A percentile compares a stretch with the other conserved stretches of the same genome.
phyloP scores from a whole-genome alignment of 225 moss, liverwort and hornwort species.

The Pleurozium schreberi region DNA sequence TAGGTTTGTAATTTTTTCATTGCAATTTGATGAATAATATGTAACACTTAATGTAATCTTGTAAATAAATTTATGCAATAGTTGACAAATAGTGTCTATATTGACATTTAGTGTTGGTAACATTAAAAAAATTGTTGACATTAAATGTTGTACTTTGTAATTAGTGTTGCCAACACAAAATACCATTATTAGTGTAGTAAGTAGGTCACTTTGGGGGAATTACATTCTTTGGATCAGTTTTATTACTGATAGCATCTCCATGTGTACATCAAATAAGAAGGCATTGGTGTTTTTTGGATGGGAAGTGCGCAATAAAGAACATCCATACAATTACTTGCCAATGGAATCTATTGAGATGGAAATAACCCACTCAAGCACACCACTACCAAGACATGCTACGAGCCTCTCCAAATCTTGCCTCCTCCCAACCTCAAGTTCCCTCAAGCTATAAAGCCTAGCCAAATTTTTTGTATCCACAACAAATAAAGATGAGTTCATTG shows the following conservation, averaged over 20 bases:
- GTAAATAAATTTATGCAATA: too few relatives aligned
- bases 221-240: background rate
- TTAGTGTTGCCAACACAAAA: too few relatives aligned
- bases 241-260: background rate
- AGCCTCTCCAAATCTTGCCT: too few relatives aligned
- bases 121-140: too few relatives aligned
- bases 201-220: background rate
- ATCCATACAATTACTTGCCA: accelerated
- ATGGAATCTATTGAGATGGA: accelerated
- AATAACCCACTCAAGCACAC: accelerated
- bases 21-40: too few relatives aligned
- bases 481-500: background rate
- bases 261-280: background rate
- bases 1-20: too few relatives aligned
- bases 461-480: background rate
- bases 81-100: too few relatives aligned
- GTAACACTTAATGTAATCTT: too few relatives aligned
- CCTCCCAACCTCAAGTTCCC: accelerated
- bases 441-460: background rate
- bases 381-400: background rate
- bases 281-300: background rate
- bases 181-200: too few relatives aligned
- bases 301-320: background rate
- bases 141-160: too few relatives aligned
- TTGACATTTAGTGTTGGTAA: too few relatives aligned